Evolutionary conservation across 495 filamentous ascomycete genomes (phyloP).

Genomic region (Daldinia vernicosa): DNA sequence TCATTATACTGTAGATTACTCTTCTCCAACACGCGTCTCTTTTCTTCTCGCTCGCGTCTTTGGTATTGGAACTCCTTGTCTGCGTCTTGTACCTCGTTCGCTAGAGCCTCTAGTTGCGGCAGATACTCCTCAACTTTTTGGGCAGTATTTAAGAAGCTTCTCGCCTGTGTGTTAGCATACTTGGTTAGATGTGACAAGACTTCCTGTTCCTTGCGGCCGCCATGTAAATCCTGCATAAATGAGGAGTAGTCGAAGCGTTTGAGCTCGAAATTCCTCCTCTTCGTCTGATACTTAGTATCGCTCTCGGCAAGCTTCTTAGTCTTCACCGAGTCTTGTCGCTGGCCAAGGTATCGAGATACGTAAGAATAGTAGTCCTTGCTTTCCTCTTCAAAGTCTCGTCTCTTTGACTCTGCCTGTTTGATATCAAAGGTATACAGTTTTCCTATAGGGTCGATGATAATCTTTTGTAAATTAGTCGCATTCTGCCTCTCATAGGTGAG

Average conservation of each 20-base stretch:
- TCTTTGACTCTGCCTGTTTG: slow-evolving; percentile 96
- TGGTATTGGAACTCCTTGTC: slow-evolving; percentile 97
- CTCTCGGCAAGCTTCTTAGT: slow-evolving; percentile 95
- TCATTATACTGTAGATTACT: slow-evolving; percentile 83
- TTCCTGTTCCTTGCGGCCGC: slow-evolving; percentile 96
- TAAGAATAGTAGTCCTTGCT: slow-evolving; percentile 98
- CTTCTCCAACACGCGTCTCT: slow-evolving; percentile 87
- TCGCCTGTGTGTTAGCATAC: slow-evolving; percentile 91
- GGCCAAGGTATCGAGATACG: slow-evolving; percentile 91
- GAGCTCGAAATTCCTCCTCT: slow-evolving; percentile 92
- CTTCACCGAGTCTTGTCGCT: slow-evolving; percentile 93
- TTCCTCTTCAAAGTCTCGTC: slow-evolving; percentile 97
- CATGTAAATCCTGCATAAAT: slow-evolving; percentile 98
- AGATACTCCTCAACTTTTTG: slow-evolving; percentile 88
- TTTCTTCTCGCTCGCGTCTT: slow-evolving; percentile 91
- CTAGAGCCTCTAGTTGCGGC: slow-evolving; percentile 92
- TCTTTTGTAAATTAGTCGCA: slow-evolving; percentile 81
- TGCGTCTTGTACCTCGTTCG: slow-evolving; percentile 84
- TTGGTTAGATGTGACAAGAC: slow-evolving; percentile 94
- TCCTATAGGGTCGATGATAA: slow-evolving; percentile 92
- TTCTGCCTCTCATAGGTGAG: slow-evolving; percentile 86
- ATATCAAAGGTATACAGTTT: slow-evolving; percentile 95
- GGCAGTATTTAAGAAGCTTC: slow-evolving; percentile 79
- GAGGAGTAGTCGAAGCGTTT: slow-evolving; percentile 99
- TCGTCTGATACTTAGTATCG: slow-evolving; percentile 95